These are phyloP conservation scores for Ballota nigra DNA, from an alignment of 257 asterid species.

Conservation along the genomic window DNA sequence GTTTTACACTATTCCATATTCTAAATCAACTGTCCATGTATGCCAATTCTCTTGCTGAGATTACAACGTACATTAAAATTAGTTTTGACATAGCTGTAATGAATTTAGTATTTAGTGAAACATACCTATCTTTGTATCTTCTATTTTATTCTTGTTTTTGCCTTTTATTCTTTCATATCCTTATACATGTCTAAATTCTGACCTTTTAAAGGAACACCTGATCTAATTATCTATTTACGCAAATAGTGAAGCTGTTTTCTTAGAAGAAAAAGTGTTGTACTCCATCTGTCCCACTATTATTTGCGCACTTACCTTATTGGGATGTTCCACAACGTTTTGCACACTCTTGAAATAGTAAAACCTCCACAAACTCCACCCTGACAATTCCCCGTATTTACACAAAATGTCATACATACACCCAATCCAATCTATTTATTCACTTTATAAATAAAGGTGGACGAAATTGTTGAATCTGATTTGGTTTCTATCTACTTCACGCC, in stretches of 20 bases:
- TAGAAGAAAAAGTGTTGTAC: not conserved
- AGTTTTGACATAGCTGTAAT: not conserved
- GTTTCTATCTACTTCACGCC: too few species aligned
- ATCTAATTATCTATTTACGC: not conserved
- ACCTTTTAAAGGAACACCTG: not conserved
- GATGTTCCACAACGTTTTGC: too few species aligned
- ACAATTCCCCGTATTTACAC: too few species aligned
- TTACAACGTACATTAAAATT: not conserved
- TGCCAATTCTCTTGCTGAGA: not conserved
- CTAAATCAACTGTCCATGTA: too few species aligned
- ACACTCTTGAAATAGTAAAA: too few species aligned
- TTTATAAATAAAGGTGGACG: too few species aligned
- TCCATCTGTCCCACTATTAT: too few species aligned
- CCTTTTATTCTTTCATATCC: not conserved
- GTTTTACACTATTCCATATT: not conserved
- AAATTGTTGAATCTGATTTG: not conserved
- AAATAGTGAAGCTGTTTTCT: constrained; percentile 7
- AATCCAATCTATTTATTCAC: too few species aligned
- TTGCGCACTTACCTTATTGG: too few species aligned
- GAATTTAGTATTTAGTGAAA: not conserved
- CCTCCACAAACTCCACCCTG: too few species aligned
- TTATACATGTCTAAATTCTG: not conserved
- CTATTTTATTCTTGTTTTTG: too few species aligned
- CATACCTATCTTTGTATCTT: not conserved
- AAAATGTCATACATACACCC: too few species aligned